A percentile compares a stretch with the other conserved stretches of the same genome.
Conservation (phyloP, 805 yeast species). For the Yamadazyma paraphyllophila region DNA sequence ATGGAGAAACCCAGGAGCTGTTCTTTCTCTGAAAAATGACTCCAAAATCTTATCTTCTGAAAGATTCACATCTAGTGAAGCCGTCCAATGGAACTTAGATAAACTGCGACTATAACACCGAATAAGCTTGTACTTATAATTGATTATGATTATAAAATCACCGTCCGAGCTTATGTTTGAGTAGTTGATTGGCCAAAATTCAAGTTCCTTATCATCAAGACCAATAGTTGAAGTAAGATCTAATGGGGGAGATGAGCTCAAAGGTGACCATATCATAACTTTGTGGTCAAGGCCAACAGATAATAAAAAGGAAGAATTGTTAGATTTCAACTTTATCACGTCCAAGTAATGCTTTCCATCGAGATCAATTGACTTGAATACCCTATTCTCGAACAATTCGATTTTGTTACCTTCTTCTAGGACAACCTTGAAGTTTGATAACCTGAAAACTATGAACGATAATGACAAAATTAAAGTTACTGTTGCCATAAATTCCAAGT, state of each 20-base stretch:
- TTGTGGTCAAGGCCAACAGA: slow-evolving; percentile 73
- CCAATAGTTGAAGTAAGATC: slow-evolving; percentile 31
- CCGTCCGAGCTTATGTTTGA: slow-evolving; percentile 60
- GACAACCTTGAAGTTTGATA: slow-evolving; percentile 16
- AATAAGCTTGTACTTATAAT: slow-evolving; percentile 46
- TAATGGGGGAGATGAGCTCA: slow-evolving; percentile 26
- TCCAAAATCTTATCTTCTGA: slow-evolving; percentile 45
- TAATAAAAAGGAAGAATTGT: slow-evolving; percentile 62
- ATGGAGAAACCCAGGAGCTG: slow-evolving; percentile 46
- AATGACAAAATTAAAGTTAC: slow-evolving; percentile 51
- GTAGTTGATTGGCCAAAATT: slow-evolving; percentile 62
- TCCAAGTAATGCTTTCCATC: slow-evolving; percentile 58
- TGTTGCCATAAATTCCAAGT: slow-evolving; percentile 55
- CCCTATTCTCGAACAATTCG: slow-evolving; percentile 18
- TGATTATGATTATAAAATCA: slow-evolving; percentile 53
- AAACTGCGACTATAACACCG: slow-evolving; percentile 60
- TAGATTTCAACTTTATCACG: slow-evolving; percentile 57
- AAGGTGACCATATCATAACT: slow-evolving; percentile 72
- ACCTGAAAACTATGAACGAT: slow-evolving; percentile 18
- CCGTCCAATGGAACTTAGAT: slow-evolving; percentile 59
- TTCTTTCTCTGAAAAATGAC: slow-evolving; percentile 58
- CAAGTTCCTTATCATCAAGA: slow-evolving; percentile 16
- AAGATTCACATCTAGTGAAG: slow-evolving; percentile 22
- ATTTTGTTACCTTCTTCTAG: slow-evolving; percentile 11
- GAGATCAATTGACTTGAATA: slow-evolving; percentile 32